Evolutionary conservation across 768 basidiomycete genomes (phyloP).

Genomic region (Kwoniella sp.): DNA sequence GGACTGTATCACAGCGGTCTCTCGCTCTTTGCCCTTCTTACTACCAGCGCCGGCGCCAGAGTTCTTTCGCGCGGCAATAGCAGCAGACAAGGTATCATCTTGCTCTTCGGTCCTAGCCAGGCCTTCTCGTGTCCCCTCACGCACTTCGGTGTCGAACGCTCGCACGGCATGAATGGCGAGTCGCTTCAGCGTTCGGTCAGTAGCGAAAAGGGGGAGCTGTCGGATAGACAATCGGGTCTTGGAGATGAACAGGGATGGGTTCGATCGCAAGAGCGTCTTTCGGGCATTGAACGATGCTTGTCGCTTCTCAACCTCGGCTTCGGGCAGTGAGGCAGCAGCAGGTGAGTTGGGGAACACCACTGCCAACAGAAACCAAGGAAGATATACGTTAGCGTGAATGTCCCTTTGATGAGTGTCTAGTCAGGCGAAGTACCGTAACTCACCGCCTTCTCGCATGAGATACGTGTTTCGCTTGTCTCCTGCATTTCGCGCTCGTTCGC

Average conservation of each 20-base stretch:
- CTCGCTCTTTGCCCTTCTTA: slow-evolving; percentile 53
- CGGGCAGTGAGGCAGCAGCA: slow-evolving; percentile 69
- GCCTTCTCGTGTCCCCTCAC: slow-evolving; percentile 63
- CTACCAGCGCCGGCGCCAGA: slow-evolving; percentile 49
- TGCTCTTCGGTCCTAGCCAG: slow-evolving; percentile 74
- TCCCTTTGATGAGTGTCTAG: not conserved
- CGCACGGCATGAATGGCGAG: slow-evolving; percentile 79
- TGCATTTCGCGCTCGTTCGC: slow-evolving; percentile 73
- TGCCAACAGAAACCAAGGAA: slow-evolving; percentile 53
- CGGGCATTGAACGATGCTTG: slow-evolving; percentile 83
- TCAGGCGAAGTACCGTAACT: no score
- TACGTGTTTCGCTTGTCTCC: slow-evolving; percentile 95
- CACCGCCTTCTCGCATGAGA: slow-evolving; percentile 92
- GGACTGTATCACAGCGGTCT: slow-evolving; percentile 73
- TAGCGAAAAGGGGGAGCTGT: slow-evolving; percentile 85
- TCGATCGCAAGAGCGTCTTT: slow-evolving; percentile 76
- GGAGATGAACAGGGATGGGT: slow-evolving; percentile 92
- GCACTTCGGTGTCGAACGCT: slow-evolving; percentile 77
- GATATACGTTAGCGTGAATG: not conserved
- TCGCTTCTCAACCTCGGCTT: slow-evolving; percentile 81
- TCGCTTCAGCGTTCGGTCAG: slow-evolving; percentile 85
- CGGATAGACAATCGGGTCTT: slow-evolving; percentile 91
- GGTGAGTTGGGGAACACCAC: slow-evolving; percentile 89
- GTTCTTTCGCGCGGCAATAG: slow-evolving; percentile 51
- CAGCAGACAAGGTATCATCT: slow-evolving; percentile 57